phyloP scores from a whole-genome alignment of 2,329 filamentous ascomycete species.

The Paecilomyces dactylethromorphus region DNA sequence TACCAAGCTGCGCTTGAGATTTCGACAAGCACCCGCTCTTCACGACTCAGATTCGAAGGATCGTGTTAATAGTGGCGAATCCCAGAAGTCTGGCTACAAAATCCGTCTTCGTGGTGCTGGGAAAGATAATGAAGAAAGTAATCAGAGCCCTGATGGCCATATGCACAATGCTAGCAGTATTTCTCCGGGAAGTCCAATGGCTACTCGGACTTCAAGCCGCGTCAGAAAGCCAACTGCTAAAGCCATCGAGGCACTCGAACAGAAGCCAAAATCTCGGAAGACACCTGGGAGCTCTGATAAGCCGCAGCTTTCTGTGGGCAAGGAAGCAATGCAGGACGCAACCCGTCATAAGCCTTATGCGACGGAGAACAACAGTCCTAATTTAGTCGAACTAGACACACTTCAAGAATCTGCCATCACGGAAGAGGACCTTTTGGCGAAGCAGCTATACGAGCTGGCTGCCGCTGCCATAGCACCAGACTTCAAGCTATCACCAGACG shows the following conservation, averaged over 20 bases:
- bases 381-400: not conserved
- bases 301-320: not conserved
- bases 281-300: slow-evolving; percentile 3
- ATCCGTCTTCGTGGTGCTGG: not conserved
- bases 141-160: not conserved
- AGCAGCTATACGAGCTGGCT: slow-evolving; percentile 13
- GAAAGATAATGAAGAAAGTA: not conserved
- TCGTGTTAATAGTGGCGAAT: not conserved
- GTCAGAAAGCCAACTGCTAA: slow-evolving; percentile 22
- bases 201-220: slow-evolving; percentile 18
- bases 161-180: slow-evolving; percentile 2
- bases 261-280: slow-evolving; percentile 9
- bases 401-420: slow-evolving; percentile 1
- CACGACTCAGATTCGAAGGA: not conserved
- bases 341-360: too few species aligned
- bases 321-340: not conserved
- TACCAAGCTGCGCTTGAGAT: not conserved
- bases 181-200: slow-evolving; percentile 10
- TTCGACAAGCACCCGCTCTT: not conserved
- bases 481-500: slow-evolving; percentile 5
- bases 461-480: slow-evolving; percentile 11
- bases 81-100: not conserved
- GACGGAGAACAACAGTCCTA: not conserved
- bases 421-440: slow-evolving; percentile 10
- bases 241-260: slow-evolving; percentile 20